Percentiles rank a stretch among this genome's conserved stretches.
These are phyloP conservation scores for Sedum album DNA, from an alignment of 164 flowering plant genomes.

Conservation along the genomic window DNA sequence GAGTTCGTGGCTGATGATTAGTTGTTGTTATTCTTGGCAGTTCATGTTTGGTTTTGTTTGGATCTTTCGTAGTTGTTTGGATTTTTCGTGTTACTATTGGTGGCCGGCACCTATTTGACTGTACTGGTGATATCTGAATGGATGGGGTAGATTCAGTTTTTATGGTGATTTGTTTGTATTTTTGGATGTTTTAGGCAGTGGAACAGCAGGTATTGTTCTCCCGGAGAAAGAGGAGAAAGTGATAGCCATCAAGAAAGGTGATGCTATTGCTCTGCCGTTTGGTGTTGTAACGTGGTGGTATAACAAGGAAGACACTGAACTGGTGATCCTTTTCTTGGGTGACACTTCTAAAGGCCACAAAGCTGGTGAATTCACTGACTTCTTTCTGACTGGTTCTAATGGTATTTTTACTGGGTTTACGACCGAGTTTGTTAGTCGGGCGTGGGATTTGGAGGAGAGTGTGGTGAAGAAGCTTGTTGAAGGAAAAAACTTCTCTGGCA, in stretches of 20 bases:
- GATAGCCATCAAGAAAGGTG: slow-evolving; percentile 64
- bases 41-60: too few species aligned
- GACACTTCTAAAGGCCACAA: slow-evolving; percentile 66
- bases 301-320: slow-evolving; percentile 60
- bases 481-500: slow-evolving; percentile 37
- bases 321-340: slow-evolving; percentile 67
- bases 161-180: neutral
- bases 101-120: too few species aligned
- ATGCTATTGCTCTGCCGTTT: slow-evolving; percentile 73
- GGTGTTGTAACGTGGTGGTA: slow-evolving; percentile 82
- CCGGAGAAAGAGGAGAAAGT: slow-evolving; percentile 75
- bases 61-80: too few species aligned
- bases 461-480: slow-evolving; percentile 43
- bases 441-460: slow-evolving; percentile 55
- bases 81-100: too few species aligned
- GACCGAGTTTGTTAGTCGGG: slow-evolving; percentile 64
- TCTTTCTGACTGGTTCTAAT: slow-evolving; percentile 55
- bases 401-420: slow-evolving; percentile 72
- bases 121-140: too few species aligned
- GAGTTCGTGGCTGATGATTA: too few species aligned
- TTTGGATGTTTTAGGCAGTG: slow-evolving; percentile 33
- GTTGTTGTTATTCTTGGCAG: too few species aligned
- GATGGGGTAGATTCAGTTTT: too few species aligned
- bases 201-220: slow-evolving; percentile 64
- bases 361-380: slow-evolving; percentile 62